Evolutionary conservation across 805 yeast genomes (phyloP), one percentile per base, ranked within the genome.

Genomic region (Ogataea angusta): DNA sequence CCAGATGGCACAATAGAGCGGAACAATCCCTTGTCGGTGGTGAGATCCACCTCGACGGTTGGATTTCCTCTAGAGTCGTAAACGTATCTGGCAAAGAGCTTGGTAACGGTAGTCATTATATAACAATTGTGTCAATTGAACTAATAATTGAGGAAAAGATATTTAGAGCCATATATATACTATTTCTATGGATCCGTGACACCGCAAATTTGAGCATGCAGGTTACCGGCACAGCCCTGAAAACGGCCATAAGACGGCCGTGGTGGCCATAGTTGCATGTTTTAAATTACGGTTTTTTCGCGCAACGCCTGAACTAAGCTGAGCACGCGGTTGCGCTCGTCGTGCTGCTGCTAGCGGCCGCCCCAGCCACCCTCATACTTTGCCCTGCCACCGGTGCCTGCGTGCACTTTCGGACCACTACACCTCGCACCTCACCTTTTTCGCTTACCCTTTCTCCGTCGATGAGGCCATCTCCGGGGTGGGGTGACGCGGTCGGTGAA

Each of bases 51-150:
- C 82, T 93, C 98, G 61, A 93, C 99, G 59, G 99, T 91, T 76
- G 99, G 99, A 83, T 91, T 93, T 75, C 98, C 98, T 76, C 99
- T 88, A 62, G 98, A 91, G 77, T 91, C 99, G 84, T 93, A 91
- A 73, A 91, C 96, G 80, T 81, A 85, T 76, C 99, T 90, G 63
- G 98, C 86, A 72, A 76, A 82, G 60, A 90, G 74, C 73, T 91
- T 90, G 57, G 86, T 69, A 63, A 87, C 79, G 59, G 96, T 84
- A 32, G 64, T 53, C 67, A 63, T 63, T 42, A n/a, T 51, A 23
- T 29, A 30, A 23, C 16, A 37, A 29, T 26, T 29, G 22, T 25
- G 23, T 16, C 22, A 34, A 19, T 28, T 29, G n/a, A 19, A 14
- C 31, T 17, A 25, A 22, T 36, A 25, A 26, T 15, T 16, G 16